Conservation (phyloP, 106 monocot species). For the Triglochin maritima region DNA sequence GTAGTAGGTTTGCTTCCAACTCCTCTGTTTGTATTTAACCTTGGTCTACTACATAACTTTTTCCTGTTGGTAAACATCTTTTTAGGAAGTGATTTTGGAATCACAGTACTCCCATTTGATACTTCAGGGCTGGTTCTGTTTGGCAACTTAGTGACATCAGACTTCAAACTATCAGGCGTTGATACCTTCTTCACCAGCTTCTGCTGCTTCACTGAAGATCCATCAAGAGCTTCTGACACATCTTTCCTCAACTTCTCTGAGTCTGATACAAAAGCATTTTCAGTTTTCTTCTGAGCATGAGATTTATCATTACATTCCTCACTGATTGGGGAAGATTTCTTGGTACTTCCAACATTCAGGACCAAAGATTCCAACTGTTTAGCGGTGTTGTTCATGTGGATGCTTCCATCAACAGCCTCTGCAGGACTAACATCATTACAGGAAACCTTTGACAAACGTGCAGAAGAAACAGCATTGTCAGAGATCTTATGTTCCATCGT, state of each 20-base stretch:
- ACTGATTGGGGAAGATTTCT: not conserved
- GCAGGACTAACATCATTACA: not conserved
- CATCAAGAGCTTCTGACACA: not conserved
- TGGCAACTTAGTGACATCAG: not conserved
- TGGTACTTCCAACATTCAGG: not conserved
- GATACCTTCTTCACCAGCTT: not conserved
- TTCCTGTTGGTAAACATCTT: not conserved
- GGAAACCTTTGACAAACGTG: not conserved
- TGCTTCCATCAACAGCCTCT: not conserved
- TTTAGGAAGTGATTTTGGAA: not conserved
- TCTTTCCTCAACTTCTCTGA: not conserved
- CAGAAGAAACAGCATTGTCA: not conserved
- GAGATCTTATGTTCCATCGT: not conserved
- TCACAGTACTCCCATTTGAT: not conserved
- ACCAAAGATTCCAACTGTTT: not conserved
- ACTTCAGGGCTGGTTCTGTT: not conserved
- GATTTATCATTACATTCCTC: not conserved
- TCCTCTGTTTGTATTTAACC: not conserved
- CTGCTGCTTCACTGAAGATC: not conserved
- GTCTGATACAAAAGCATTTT: not conserved
- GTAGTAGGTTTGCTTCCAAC: not conserved
- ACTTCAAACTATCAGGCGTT: slow-evolving; percentile 4
- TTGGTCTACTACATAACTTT: slow-evolving; percentile 3
- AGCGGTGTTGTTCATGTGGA: not conserved
- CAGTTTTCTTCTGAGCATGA: not conserved